These are phyloP conservation scores for Rhytidiadelphus loreus DNA, from an alignment of 225 moss, liverwort and hornwort genomes.

Conservation along the genomic window DNA sequence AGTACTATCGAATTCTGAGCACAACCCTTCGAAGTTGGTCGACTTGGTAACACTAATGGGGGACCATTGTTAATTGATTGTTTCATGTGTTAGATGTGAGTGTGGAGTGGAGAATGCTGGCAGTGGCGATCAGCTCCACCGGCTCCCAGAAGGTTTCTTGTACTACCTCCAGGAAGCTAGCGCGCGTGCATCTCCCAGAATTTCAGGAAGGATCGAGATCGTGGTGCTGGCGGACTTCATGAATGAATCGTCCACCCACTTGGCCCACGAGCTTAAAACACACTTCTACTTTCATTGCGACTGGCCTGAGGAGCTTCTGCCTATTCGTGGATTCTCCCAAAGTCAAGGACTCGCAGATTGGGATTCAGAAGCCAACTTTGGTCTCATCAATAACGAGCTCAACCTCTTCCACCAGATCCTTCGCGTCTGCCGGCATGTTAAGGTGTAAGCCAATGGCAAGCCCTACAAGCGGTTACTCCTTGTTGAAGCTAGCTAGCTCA, in stretches of 20 bases:
- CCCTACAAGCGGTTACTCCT: not conserved
- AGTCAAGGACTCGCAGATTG: constrained; percentile 48
- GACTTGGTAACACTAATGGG: not conserved
- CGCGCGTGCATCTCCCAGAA: not conserved
- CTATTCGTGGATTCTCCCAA: constrained; percentile 13
- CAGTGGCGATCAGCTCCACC: not conserved
- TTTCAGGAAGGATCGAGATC: not conserved
- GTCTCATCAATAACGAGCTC: constrained; percentile 42
- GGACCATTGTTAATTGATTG: not conserved
- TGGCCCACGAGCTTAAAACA: not conserved
- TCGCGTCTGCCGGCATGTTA: not conserved
- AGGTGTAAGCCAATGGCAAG: not conserved
- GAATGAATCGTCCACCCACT: not conserved
- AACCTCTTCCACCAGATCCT: constrained; percentile 33
- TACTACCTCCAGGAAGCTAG: not conserved
- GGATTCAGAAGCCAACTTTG: constrained; percentile 56
- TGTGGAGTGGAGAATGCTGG: not conserved
- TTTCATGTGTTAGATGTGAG: not conserved
- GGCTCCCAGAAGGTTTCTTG: not conserved
- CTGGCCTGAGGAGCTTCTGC: constrained; percentile 29
- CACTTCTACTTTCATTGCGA: constrained; percentile 55
- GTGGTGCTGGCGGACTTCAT: not conserved
- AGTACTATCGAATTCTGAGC: not conserved
- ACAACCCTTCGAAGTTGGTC: not conserved
- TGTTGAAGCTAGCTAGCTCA: too few relatives aligned